These are phyloP conservation scores for Didymella sp. DNA, from an alignment of 2,329 filamentous ascomycete genomes.

Conservation along the genomic window DNA sequence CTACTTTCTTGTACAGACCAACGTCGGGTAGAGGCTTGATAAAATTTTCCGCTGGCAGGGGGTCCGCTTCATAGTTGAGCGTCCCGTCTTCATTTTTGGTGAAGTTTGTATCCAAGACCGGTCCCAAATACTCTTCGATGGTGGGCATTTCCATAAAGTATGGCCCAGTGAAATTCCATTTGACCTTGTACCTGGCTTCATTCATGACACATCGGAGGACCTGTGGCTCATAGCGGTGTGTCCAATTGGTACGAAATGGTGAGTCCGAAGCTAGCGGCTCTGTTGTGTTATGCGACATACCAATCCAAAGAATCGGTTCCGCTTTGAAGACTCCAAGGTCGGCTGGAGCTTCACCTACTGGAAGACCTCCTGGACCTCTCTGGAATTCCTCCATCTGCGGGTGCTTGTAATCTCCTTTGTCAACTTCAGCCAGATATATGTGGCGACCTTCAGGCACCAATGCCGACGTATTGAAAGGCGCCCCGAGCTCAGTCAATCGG, in stretches of 20 bases:
- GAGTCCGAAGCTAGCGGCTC: constrained; percentile 29
- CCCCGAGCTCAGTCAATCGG: constrained; percentile 31
- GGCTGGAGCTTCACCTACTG: constrained; percentile 25
- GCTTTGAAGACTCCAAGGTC: constrained; percentile 41
- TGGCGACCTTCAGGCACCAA: constrained; percentile 40
- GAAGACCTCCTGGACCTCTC: constrained; percentile 42
- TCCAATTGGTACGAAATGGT: constrained; percentile 37
- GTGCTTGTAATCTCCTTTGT: constrained; percentile 37
- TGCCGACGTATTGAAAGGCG: constrained; percentile 44
- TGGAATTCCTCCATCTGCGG: constrained; percentile 35
- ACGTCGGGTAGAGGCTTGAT: constrained; percentile 37
- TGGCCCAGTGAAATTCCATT: constrained; percentile 42
- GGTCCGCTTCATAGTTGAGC: constrained; percentile 42
- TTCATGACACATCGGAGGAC: constrained; percentile 46
- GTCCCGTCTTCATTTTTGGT: constrained; percentile 46
- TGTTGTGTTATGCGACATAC: constrained; percentile 40
- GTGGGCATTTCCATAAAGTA: constrained; percentile 32
- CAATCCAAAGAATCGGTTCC: constrained; percentile 48
- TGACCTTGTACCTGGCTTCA: constrained; percentile 45
- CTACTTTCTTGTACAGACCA: constrained; percentile 40
- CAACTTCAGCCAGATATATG: constrained; percentile 41
- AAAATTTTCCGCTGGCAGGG: constrained; percentile 33
- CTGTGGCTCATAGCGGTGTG: constrained; percentile 36
- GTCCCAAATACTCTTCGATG: constrained; percentile 31
- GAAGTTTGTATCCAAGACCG: constrained; percentile 43